These are phyloP conservation scores for Phytopythium oedochilum DNA, from an alignment of 352 stramenopile species.

Conservation along the genomic window DNA sequence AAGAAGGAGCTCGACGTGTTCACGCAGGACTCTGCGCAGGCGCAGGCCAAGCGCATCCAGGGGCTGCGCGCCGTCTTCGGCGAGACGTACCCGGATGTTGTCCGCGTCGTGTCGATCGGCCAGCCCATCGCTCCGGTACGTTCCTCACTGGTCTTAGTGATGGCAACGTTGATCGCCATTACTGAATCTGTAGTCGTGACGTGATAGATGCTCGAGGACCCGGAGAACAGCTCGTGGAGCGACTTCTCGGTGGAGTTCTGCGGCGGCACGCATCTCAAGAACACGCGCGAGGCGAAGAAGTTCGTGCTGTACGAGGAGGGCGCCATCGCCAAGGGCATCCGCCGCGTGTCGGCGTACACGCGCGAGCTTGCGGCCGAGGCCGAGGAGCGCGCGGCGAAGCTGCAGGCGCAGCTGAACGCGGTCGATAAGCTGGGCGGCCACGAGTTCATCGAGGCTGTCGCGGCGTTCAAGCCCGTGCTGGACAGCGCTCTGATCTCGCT, in stretches of 20 bases:
- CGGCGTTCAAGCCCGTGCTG: constrained; percentile 89
- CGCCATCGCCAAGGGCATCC: constrained; percentile 71
- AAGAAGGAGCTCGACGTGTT: constrained; percentile 88
- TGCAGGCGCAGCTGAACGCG: constrained; percentile 71
- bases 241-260: constrained; percentile 83
- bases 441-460: constrained; percentile 86
- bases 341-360: constrained; percentile 61
- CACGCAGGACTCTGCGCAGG: constrained; percentile 35
- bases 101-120: constrained; percentile 90
- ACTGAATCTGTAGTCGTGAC: constrained; percentile 3
- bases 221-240: constrained; percentile 84
- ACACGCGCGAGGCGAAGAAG: constrained; percentile 44
- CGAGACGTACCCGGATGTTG: constrained; percentile 75
- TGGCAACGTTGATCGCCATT: constrained; percentile 22
- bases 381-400: constrained; percentile 49
- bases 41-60: constrained; percentile 69
- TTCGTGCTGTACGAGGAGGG: constrained; percentile 74
- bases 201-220: constrained; percentile 69
- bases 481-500: constrained; percentile 87
- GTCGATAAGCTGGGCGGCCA: constrained; percentile 61
- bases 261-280: constrained; percentile 63
- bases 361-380: constrained; percentile 53
- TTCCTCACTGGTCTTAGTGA: background rate
- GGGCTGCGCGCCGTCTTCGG: constrained; percentile 76
- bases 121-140: constrained; percentile 46